Evolutionary conservation across 2,329 filamentous ascomycete genomes (phyloP).

Genomic region (Stagonosporopsis tanaceti): DNA sequence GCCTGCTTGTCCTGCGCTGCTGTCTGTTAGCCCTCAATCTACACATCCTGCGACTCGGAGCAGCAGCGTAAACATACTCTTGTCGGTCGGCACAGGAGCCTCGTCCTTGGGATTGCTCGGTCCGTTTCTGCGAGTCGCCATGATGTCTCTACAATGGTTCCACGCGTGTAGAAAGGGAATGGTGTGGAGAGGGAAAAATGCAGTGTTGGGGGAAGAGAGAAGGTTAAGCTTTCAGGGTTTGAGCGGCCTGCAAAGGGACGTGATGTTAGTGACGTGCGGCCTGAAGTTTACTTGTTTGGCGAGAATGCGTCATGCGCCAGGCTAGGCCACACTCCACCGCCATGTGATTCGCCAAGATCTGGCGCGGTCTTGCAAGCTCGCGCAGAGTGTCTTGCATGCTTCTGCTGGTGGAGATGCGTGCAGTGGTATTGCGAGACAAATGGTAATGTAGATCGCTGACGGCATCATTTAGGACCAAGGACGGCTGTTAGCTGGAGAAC

Average conservation of each 20-base stretch:
- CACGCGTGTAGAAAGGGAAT: background rate
- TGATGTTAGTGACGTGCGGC: conserved; percentile 13
- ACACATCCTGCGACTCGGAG: background rate
- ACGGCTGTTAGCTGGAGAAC: background rate
- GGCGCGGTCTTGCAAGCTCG: background rate
- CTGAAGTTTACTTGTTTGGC: conserved; percentile 16
- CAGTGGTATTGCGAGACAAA: background rate
- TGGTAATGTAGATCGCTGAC: background rate
- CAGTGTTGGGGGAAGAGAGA: conserved; percentile 2
- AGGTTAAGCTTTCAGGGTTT: conserved; percentile 11
- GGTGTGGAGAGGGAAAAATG: background rate
- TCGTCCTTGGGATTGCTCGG: conserved; percentile 40
- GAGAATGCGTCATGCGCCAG: conserved; percentile 22
- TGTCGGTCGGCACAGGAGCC: conserved; percentile 14
- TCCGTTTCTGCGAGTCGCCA: conserved; percentile 21
- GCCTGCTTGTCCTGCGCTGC: conserved; percentile 78
- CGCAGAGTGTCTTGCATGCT: background rate
- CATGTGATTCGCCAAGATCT: conserved; percentile 21
- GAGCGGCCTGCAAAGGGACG: conserved; percentile 1
- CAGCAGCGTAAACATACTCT: conserved; percentile 11
- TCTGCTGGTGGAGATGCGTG: background rate
- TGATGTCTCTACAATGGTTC: background rate
- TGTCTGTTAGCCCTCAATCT: background rate
- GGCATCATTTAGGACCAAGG: background rate
- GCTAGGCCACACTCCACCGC: conserved; percentile 11